Evolutionary conservation across 257 asterid genomes (phyloP).

Genomic region (Gentiana macrophylla): DNA sequence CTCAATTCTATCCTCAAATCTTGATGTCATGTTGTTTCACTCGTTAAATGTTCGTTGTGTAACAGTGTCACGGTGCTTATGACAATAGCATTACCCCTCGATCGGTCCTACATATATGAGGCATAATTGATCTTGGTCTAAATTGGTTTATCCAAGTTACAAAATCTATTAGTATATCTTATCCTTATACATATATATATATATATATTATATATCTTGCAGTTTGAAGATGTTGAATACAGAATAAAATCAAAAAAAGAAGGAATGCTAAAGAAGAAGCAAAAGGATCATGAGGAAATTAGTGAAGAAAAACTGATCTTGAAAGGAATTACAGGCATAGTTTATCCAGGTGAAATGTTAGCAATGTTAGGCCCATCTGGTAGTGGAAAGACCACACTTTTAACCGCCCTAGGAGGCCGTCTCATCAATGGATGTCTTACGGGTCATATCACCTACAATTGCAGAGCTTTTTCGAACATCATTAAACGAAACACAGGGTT

Average conservation of each 20-base stretch:
- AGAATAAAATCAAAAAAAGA: slow-evolving; percentile 23
- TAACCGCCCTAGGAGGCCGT: slow-evolving; percentile 65
- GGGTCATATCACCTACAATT: slow-evolving; percentile 57
- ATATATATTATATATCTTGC: background rate
- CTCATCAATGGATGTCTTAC: slow-evolving; percentile 43
- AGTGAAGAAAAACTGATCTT: slow-evolving; percentile 13
- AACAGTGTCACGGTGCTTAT: too few relatives aligned
- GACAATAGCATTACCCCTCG: too few relatives aligned
- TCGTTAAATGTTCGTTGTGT: too few relatives aligned
- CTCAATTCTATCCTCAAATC: too few relatives aligned
- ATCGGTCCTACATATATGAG: too few relatives aligned
- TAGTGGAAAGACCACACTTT: slow-evolving; percentile 79
- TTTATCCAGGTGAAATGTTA: slow-evolving; percentile 63
- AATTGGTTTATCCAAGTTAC: too few relatives aligned
- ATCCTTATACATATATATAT: too few relatives aligned
- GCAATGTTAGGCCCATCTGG: slow-evolving; percentile 98
- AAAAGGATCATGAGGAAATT: slow-evolving; percentile 11
- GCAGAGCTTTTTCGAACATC: slow-evolving; percentile 35
- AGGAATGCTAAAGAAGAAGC: slow-evolving; percentile 28
- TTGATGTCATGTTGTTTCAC: too few relatives aligned
- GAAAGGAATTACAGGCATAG: slow-evolving; percentile 49
- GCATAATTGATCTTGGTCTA: too few relatives aligned
- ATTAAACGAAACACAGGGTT: slow-evolving; percentile 53
- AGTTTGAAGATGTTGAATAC: slow-evolving; percentile 78
- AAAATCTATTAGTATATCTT: too few relatives aligned